phyloP scores from a whole-genome alignment of 306 rosid species.

The Inga oerstediana region DNA sequence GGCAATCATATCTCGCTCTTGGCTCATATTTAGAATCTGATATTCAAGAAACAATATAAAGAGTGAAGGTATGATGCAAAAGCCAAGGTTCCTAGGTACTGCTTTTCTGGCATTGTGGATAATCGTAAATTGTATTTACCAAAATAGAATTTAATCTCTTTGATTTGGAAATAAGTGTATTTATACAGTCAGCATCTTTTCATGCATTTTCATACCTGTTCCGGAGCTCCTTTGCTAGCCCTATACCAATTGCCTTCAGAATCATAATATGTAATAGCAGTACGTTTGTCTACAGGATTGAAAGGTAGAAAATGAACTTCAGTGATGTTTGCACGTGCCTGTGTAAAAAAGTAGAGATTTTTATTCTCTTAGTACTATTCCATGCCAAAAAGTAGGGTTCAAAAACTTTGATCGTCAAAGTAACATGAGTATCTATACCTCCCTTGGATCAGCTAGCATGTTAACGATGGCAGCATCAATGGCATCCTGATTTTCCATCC shows the following conservation, averaged over 20 bases:
- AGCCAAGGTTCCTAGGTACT: neutral
- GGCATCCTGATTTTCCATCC: slow-evolving; percentile 87
- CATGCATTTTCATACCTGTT: slow-evolving; percentile 60
- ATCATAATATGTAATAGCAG: slow-evolving; percentile 79
- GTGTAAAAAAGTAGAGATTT: slow-evolving; percentile 18
- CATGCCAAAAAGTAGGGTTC: slow-evolving; percentile 14
- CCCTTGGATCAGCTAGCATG: slow-evolving; percentile 87
- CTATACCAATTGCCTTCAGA: slow-evolving; percentile 69
- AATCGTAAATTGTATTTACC: neutral
- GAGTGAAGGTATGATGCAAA: slow-evolving; percentile 36
- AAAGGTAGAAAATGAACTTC: slow-evolving; percentile 90
- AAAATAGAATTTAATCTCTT: neutral
- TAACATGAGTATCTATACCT: slow-evolving; percentile 47
- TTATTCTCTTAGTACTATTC: slow-evolving; percentile 25
- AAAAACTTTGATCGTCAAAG: slow-evolving; percentile 13
- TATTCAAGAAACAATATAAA: slow-evolving; percentile 24
- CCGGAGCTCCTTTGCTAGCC: slow-evolving; percentile 93
- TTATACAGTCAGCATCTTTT: neutral
- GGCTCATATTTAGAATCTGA: slow-evolving; percentile 74
- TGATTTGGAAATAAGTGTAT: neutral
- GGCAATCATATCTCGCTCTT: slow-evolving; percentile 67
- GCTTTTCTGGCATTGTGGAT: neutral
- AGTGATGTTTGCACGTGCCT: slow-evolving; percentile 80
- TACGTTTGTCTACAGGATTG: slow-evolving; percentile 91
- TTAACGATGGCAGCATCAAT: slow-evolving; percentile 77